A percentile compares a stretch with the other conserved stretches of the same genome.
Evolutionary conservation across 2,329 filamentous ascomycete species (phyloP).

Genomic region (Alternaria hordeiaustralica): DNA sequence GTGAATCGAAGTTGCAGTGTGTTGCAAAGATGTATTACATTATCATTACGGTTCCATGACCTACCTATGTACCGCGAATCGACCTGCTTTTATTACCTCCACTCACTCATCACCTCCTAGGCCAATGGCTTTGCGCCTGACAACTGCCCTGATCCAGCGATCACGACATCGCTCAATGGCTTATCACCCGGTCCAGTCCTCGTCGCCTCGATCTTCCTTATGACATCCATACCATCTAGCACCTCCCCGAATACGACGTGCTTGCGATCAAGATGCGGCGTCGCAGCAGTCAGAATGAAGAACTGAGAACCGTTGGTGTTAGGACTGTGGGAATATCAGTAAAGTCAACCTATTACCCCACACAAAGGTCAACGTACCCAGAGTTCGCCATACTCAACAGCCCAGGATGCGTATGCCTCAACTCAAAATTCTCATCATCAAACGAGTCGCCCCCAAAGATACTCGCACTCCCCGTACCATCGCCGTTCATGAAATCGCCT

Average conservation of each 20-base stretch:
- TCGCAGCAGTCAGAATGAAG: slow-evolving; percentile 97
- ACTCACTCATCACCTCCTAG: neutral
- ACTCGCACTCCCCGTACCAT: slow-evolving; percentile 86
- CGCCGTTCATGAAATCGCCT: slow-evolving; percentile 77
- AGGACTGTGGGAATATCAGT: slow-evolving; percentile 56
- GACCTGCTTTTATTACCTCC: neutral
- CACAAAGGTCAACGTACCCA: slow-evolving; percentile 42
- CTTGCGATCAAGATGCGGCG: slow-evolving; percentile 91
- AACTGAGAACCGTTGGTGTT: slow-evolving; percentile 97
- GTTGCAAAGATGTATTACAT: neutral
- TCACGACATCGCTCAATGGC: slow-evolving; percentile 11
- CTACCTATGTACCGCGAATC: neutral
- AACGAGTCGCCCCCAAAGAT: slow-evolving; percentile 85
- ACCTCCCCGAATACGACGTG: slow-evolving; percentile 95
- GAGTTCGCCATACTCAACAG: slow-evolving; percentile 98
- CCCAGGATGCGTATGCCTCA: slow-evolving; percentile 94
- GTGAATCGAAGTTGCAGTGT: neutral
- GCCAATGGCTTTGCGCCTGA: slow-evolving; percentile 11
- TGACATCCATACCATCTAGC: slow-evolving; percentile 86
- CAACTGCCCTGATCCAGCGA: slow-evolving; percentile 12
- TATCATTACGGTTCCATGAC: neutral
- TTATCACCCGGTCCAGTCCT: slow-evolving; percentile 48
- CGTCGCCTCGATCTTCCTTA: slow-evolving; percentile 91
- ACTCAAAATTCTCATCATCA: slow-evolving; percentile 87
- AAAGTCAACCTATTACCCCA: neutral